Conservation (phyloP, 78 protist genomes). For the Dictyostelium purpureum region DNA sequence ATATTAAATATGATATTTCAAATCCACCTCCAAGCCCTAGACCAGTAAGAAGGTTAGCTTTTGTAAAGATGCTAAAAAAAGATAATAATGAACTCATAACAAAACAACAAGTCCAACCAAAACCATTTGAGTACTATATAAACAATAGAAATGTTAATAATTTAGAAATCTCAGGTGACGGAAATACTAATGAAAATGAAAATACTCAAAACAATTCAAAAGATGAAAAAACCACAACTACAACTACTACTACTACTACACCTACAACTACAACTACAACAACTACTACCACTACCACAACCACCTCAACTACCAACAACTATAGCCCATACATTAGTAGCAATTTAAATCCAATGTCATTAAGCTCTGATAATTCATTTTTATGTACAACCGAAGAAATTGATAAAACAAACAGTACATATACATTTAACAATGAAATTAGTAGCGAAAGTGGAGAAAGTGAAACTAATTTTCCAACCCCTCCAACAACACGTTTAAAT, state of each 20-base stretch:
- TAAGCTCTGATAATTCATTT: not conserved
- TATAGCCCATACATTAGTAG: not conserved
- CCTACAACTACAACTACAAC: no score
- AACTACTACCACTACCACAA: no score
- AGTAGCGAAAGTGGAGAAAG: not conserved
- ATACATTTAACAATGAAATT: not conserved
- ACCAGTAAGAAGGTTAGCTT: conserved; percentile 34
- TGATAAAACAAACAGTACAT: not conserved
- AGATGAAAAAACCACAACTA: no score
- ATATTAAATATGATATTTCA: not conserved
- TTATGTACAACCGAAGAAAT: conserved; percentile 3
- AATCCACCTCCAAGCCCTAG: conserved; percentile 59
- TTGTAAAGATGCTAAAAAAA: not conserved
- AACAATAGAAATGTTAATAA: no score
- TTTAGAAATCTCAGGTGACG: no score
- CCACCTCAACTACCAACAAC: no score
- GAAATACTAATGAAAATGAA: no score
- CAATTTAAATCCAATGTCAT: not conserved
- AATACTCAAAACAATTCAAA: no score
- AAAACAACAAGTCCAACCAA: not conserved
- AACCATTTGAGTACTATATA: no score
- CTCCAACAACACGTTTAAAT: not conserved
- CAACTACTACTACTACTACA: no score
- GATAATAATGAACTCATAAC: conserved; percentile 19
- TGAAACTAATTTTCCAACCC: not conserved